Evolutionary conservation across 352 stramenopile genomes (phyloP), one percentile per base, ranked within the genome.

Genomic region (Pythium aquatile): DNA sequence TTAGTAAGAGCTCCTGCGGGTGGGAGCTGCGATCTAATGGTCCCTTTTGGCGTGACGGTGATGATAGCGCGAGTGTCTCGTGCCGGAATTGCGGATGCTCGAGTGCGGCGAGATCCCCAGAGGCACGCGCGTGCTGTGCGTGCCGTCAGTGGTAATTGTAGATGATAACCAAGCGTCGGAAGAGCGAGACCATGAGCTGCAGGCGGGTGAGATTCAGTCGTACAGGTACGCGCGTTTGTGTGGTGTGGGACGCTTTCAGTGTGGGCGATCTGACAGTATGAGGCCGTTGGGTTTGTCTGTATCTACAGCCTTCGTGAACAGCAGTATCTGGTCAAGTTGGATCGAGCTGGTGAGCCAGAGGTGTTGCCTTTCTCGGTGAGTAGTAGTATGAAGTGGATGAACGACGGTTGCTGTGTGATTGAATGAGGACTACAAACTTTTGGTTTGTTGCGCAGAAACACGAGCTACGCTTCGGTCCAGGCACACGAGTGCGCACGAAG

Each of bases 61-160:
- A 3, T 32, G 28, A 24, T 46, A 92, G 83, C 74, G 78, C 40
- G 73, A 69, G 4, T 83, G 70, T 24, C 29, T 92, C 20, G 54
- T 92, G 20, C 83, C 83, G 6, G 79, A 87, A 67, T 72, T 90
- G 47, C 77, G 69, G 5, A 90, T 92, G 81, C 65, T 92, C 52
- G 76, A 79, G 55, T 89, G 78, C 20, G 83, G 79, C 16, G 83
- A 92, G 65, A 76, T 92, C 32, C 79, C 83, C 28, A 77, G 72
- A 61, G 71, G 72, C 17, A 86, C 81, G 35, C 63, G 58, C 26
- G 81, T 92, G 48, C 28, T 80, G n/a, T 70, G 61, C 55, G 8
- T 69, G 13, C 52, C 52, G 9, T 11, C 11, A 7, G 4, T 51
- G 16, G 24, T 14, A 0, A 16, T 5, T 17, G 11, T 8, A 8